Conservation (phyloP, 805 yeast genomes). For the Pichia ethanolica region DNA sequence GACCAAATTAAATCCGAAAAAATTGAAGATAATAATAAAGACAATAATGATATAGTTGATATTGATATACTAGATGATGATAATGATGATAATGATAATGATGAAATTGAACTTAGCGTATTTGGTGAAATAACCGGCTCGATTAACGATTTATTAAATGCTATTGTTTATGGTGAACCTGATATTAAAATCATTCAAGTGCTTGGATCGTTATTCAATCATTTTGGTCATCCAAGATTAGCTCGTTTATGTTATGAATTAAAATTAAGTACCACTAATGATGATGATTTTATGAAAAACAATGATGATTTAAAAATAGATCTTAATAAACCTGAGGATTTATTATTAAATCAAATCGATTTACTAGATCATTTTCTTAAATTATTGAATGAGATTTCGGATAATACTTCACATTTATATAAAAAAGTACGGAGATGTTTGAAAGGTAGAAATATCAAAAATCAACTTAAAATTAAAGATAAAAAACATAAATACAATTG, state of each 20-base stretch:
- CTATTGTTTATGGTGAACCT: conserved; percentile 60
- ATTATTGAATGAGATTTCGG: conserved; percentile 15
- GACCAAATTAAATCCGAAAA: not conserved
- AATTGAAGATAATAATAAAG: not conserved
- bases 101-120: conserved; percentile 21
- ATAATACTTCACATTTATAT: conserved; percentile 11
- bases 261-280: conserved; percentile 34
- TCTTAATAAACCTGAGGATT: conserved; percentile 13
- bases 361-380: conserved; percentile 17
- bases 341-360: conserved; percentile 27
- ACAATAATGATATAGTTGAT: not conserved
- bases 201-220: conserved; percentile 43
- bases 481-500: conserved; percentile 3
- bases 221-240: conserved; percentile 41
- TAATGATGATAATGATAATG: conserved; percentile 6
- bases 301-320: conserved; percentile 21
- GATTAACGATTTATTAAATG: conserved; percentile 56
- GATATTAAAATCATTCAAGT: conserved; percentile 49
- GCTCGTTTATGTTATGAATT: conserved; percentile 55
- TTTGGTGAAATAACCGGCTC: conserved; percentile 16
- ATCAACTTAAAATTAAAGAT: not conserved
- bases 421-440: conserved; percentile 5
- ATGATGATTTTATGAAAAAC: conserved; percentile 19
- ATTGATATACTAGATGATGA: not conserved
- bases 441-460: conserved; percentile 1